Base-by-base conservation (phyloP, 1,139 yeast species). In the Casaregolazyma suthepensis region DNA sequence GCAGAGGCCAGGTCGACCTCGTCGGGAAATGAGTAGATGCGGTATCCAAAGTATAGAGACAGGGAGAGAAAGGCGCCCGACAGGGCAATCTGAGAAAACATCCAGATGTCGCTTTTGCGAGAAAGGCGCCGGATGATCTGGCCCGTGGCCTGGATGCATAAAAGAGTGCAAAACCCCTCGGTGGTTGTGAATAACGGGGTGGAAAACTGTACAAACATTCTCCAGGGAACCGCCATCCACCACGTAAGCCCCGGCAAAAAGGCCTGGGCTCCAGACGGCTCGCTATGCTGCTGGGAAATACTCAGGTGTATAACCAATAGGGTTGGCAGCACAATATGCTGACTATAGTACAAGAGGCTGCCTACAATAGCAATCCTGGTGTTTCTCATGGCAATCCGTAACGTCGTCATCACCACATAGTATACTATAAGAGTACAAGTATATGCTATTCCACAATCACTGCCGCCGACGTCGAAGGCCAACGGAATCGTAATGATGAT, bases 381-480 rank as follows among this genome's bases (percentile, higher is more conserved):
- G 52, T 75, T 68, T 53, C 75, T 72, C 54, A 81, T 74, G 12
- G 82, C 57, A 35, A 88, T 75, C 56, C 94, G 76, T 45, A 89
- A 66, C 1, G 95, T 83, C 12, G 96, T 88, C 51, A 89, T 74
- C 5, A 80, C 68, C 59, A 87, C 83, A 69, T 89, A 90, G 54
- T 86, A 71, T 50, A 76, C 68, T 59, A 86, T 79, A 35, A 90
- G 75, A 1, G 96, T 84, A 50, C 87, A 80, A 1, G 97, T 87
- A 66, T 83, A 93, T 17, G 95, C 82, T 60, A 93, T 73, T 0
- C 99, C 99, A 70, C 98, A 91, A 54, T 82, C 78, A 31, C 85
- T 78, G 1, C 98, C 98, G 15, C 98, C 98, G 37, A 89, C 85
- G 66, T 91, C 96, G 70, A 93, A 93, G n/a, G 97, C 89, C 58